Base-by-base conservation (phyloP, 208 protist genomes). In the Trypanosomatidae sp. region DNA sequence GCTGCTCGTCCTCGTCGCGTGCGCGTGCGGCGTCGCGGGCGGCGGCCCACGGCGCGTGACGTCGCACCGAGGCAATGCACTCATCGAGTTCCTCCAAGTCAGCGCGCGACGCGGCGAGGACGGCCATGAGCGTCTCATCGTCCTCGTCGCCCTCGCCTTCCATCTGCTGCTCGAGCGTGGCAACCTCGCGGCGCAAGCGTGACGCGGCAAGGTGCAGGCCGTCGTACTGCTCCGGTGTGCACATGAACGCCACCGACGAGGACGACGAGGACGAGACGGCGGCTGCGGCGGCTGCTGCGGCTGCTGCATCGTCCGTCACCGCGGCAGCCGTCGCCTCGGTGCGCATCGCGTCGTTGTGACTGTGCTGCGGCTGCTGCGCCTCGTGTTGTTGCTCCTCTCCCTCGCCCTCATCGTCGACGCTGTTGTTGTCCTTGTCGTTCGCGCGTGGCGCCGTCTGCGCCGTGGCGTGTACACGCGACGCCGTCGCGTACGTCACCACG, bases 81-180 rank as follows among this genome's bases (percentile, higher is more conserved):
- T 85, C 79, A 33, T 93, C 77, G 18, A 93, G 60, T 56, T 93
- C 84, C 59, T 93, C 79, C 6, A 93, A 60, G 46, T 93, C 84
- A 0, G 84, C 56, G 3, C 84, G 69, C 18, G 79, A 93, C 11
- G 57, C 70, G 18, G 84, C 84, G n/a, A 93, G 66, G 5, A 89
- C 84, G n/a, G 79, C 64, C 84, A 93, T 93, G n/a, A 93, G 66
- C n/a, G 84, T 93, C 63, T 88, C 80, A 43, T 93, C 84, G 50
- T 93, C 77, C 57, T 93, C 84, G 39, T 84, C 74, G 37, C 71
- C 79, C 33, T 57, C 81, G 18, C 55, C 48, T 62, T 91, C 82
- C 83, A 93, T 93, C 52, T 93, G 79, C 18, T 53, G 38, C 66
- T 93, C 84, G 32, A 93, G 64, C 8, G 70, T 60, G 7, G 62